These are phyloP conservation scores for Colletotrichum navitas DNA, from an alignment of 2,329 filamentous ascomycete species.

Conservation along the genomic window DNA sequence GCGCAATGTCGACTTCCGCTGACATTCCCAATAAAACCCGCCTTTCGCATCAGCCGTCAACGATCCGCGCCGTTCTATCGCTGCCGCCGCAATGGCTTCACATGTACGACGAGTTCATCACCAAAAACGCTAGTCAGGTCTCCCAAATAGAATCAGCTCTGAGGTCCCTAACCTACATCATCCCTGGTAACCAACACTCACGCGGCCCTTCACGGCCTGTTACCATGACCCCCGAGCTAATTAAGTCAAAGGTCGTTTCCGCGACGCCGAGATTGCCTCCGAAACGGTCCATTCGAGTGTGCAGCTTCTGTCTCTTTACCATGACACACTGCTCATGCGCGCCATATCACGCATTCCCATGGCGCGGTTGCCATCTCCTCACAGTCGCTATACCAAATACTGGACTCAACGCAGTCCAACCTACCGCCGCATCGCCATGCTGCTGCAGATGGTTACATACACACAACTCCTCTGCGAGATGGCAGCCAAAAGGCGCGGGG, in stretches of 20 bases:
- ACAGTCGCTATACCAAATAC: slow-evolving; percentile 75
- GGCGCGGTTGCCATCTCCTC: slow-evolving; percentile 66
- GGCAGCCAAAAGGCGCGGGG: slow-evolving; percentile 88
- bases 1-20: slow-evolving; percentile 41
- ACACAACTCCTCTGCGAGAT: slow-evolving; percentile 98
- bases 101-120: slow-evolving; percentile 90
- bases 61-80: slow-evolving; percentile 57
- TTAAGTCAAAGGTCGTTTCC: slow-evolving; percentile 74
- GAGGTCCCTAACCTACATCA: slow-evolving; percentile 94
- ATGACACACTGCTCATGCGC: slow-evolving; percentile 85
- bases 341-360: slow-evolving; percentile 70
- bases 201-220: not conserved
- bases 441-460: slow-evolving; percentile 92
- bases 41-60: slow-evolving; percentile 32
- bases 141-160: slow-evolving; percentile 95
- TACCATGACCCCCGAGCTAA: slow-evolving; percentile 4
- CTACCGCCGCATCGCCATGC: slow-evolving; percentile 84
- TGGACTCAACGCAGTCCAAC: slow-evolving; percentile 74
- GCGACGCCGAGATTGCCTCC: slow-evolving; percentile 94
- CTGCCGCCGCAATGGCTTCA: slow-evolving; percentile 75
- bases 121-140: slow-evolving; percentile 92
- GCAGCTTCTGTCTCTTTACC: slow-evolving; percentile 91
- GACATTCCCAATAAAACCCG: slow-evolving; percentile 40
- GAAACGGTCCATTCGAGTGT: slow-evolving; percentile 92
- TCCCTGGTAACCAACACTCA: slow-evolving; percentile 72